A percentile compares a stretch with the other conserved stretches of the same genome.
phyloP scores from a whole-genome alignment of 2,329 filamentous ascomycete species.

The Fusarium sp. region DNA sequence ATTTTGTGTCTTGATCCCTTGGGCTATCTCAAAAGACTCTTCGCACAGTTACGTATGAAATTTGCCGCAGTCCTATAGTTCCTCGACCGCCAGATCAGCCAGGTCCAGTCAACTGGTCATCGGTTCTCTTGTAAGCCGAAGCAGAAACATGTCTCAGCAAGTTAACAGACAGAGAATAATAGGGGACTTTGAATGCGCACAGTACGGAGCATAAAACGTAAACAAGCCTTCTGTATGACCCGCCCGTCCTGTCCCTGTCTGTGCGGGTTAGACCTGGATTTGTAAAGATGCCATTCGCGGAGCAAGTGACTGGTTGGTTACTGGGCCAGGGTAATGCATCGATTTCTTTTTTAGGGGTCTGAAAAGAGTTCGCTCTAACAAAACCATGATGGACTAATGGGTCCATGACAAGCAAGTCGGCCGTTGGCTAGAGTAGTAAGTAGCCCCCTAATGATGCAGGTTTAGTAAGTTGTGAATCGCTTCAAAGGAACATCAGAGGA shows the following conservation, averaged over 20 bases:
- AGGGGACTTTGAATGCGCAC: constrained; percentile 13
- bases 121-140: background rate
- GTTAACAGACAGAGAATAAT: background rate
- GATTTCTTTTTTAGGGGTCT: constrained; percentile 32
- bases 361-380: constrained; percentile 12
- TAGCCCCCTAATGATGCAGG: constrained; percentile 27
- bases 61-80: background rate
- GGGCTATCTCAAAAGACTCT: constrained; percentile 4
- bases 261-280: constrained; percentile 30
- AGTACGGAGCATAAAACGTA: constrained; percentile 28
- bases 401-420: constrained; percentile 19
- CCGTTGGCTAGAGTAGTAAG: background rate
- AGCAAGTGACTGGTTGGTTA: constrained; percentile 30
- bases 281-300: constrained; percentile 32
- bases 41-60: background rate
- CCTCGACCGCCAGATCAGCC: background rate
- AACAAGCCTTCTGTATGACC: constrained; percentile 46
- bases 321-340: constrained; percentile 20
- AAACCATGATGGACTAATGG: constrained; percentile 24
- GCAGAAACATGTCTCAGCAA: constrained; percentile 34
- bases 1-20: constrained; percentile 23
- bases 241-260: constrained; percentile 31
- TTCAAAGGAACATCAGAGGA: background rate
- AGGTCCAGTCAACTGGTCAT: constrained; percentile 2
- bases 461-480: constrained; percentile 1